phyloP scores from a whole-genome alignment of 768 basidiomycete genomes.

The Tricholoma saponaceum region DNA sequence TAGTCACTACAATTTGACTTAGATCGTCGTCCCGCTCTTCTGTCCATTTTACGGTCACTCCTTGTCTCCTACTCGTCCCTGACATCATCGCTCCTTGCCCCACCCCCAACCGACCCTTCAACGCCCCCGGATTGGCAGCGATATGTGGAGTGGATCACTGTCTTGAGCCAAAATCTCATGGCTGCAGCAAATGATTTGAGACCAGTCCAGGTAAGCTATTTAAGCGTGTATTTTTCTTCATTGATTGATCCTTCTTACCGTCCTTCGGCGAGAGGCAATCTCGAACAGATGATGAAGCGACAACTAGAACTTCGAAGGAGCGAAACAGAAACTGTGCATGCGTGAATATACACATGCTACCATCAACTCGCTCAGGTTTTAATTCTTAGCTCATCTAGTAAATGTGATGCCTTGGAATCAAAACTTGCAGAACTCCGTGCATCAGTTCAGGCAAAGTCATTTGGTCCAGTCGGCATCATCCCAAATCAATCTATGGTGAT shows the following conservation, averaged over 20 bases:
- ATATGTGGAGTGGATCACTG: conserved; percentile 76
- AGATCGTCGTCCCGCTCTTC: conserved; percentile 79
- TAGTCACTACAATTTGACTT: conserved; percentile 1
- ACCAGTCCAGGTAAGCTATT: conserved; percentile 66
- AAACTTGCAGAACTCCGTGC: conserved; percentile 55
- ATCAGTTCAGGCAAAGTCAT: conserved; percentile 17
- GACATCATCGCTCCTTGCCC: conserved; percentile 62
- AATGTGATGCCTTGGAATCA: conserved; percentile 67
- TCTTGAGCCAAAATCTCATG: conserved; percentile 84
- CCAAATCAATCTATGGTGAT: neutral
- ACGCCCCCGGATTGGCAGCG: conserved; percentile 67
- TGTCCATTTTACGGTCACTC: conserved; percentile 69
- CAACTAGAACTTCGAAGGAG: conserved; percentile 72
- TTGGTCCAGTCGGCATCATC: too few relatives aligned
- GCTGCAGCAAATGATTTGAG: conserved; percentile 86
- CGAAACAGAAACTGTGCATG: conserved; percentile 66
- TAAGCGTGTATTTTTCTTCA: neutral
- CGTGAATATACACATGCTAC: conserved; percentile 39
- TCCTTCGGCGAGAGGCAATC: conserved; percentile 67
- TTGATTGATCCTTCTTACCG: neutral
- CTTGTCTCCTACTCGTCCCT: conserved; percentile 77
- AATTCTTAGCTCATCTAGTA: conserved; percentile 33
- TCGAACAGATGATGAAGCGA: conserved; percentile 78
- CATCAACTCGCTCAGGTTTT: neutral
- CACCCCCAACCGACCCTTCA: conserved; percentile 48